These are phyloP conservation scores for Paraconiothyrium sp. DNA, from an alignment of 2,329 filamentous ascomycete species.

Conservation along the genomic window DNA sequence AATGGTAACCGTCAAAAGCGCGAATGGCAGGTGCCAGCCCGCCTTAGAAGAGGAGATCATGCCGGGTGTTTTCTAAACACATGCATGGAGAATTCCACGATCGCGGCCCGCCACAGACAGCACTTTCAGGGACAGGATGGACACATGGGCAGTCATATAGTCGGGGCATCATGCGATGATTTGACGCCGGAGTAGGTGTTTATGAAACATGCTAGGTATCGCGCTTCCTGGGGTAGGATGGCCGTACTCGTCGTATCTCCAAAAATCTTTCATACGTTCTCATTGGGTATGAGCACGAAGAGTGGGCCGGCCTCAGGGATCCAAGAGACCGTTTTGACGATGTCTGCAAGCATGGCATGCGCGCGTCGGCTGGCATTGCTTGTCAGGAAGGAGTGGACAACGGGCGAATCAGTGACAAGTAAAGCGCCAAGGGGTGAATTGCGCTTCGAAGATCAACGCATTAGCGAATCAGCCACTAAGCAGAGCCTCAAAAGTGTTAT, in stretches of 20 bases:
- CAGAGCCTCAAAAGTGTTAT: conserved; percentile 6
- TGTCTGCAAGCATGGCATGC: not conserved
- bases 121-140: conserved; percentile 10
- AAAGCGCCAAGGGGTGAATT: conserved; percentile 9
- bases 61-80: conserved; percentile 25
- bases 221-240: conserved; percentile 23
- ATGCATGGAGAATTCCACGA: conserved; percentile 15
- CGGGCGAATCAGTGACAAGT: conserved; percentile 3
- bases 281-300: not conserved
- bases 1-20: conserved; percentile 22
- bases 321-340: not conserved
- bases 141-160: conserved; percentile 22
- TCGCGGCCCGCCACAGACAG: conserved; percentile 25
- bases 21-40: conserved; percentile 38
- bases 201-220: conserved; percentile 40
- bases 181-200: conserved; percentile 13
- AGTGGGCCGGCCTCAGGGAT: not conserved
- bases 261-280: not conserved
- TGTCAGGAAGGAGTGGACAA: not conserved
- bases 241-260: not conserved
- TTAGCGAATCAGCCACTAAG: conserved; percentile 12
- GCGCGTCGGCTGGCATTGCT: conserved; percentile 2
- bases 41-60: conserved; percentile 40
- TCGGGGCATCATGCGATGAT: conserved; percentile 10
- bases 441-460: conserved; percentile 6